Base-by-base conservation (phyloP, 306 rosid species). In the Fragaria ananassa region DNA sequence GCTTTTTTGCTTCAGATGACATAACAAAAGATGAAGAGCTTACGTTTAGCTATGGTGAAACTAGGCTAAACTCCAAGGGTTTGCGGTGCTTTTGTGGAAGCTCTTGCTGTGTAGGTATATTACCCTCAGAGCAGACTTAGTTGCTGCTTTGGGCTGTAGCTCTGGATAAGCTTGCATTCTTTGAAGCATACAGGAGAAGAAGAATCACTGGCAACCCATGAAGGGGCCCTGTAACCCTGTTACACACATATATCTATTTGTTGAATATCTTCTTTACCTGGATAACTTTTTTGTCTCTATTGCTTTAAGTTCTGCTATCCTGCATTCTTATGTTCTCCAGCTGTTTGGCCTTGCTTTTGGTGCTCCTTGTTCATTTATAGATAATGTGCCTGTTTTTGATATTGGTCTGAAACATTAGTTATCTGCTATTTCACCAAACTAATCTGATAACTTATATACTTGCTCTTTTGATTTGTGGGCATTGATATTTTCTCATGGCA, bases 31-130 rank as follows among this genome's bases (percentile, higher is more conserved):
- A 81, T 45, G 96, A 89, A 77, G 98, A 92, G 83, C 92, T 95
- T 76, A 83, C 88, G 45, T 95, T 92, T 81, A 90, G 97, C 86
- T 95, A 92, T 75, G 98, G 98, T 44, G 96, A 91, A 83, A 71
- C 72, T 60, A 87, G 93, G 86, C 76, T 81, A 63, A 79, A 74
- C 77, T 19, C 86, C 19, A 77, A 83, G 41, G 91, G 93, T 50
- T 74, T 87, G 86, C 91, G 76, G 35, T 95, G 98, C 75, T 89
- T 85, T 73, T 95, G 97, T 84, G 88, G 82, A 42, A 86, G 90
- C 86, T 79, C 90, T 72, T 78, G 75, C 74, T 94, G 98, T 83
- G 69, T 80, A 69, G 98, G 97, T 82, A 83, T 74, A 34, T 84
- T 93, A 86, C 98, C 98, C 49, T 86, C 95, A 5, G 98, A 94